Evolutionary conservation across 2,329 filamentous ascomycete species (phyloP).

Genomic region (Hymenoscyphus fructigenus): DNA sequence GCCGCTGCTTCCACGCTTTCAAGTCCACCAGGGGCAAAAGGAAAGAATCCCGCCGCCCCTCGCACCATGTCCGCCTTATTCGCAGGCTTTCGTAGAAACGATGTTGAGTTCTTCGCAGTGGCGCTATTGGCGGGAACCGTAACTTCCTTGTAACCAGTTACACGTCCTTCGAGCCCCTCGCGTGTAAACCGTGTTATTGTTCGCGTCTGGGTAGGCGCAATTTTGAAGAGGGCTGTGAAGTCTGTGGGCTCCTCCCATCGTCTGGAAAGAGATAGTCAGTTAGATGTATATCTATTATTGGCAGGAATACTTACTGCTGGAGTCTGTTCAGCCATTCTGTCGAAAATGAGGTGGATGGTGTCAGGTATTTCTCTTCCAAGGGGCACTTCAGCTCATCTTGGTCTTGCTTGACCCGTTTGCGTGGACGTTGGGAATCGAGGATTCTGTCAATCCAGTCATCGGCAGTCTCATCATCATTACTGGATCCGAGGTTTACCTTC

Average conservation of each 20-base stretch:
- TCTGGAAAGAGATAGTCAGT: conserved; percentile 35
- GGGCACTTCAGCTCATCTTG: conserved; percentile 64
- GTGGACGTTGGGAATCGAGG: conserved; percentile 52
- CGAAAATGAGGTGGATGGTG: conserved; percentile 77
- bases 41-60: conserved; percentile 89
- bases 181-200: conserved; percentile 92
- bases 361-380: conserved; percentile 75
- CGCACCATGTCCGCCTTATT: conserved; percentile 87
- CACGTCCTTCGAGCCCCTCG: conserved; percentile 86
- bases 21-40: conserved; percentile 87
- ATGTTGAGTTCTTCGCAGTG: conserved; percentile 94
- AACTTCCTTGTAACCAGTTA: conserved; percentile 92
- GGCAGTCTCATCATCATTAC: conserved; percentile 32
- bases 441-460: conserved; percentile 57
- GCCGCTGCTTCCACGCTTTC: conserved; percentile 85
- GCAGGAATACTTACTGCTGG: conserved; percentile 60
- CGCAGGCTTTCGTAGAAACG: conserved; percentile 80
- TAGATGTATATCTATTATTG: conserved; percentile 17
- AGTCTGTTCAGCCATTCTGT: conserved; percentile 83
- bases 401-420: conserved; percentile 51
- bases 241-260: conserved; percentile 81
- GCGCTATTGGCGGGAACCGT: conserved; percentile 86
- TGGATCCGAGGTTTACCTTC: conserved; percentile 45
- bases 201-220: conserved; percentile 87
- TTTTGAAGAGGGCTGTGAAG: conserved; percentile 78